phyloP scores from a whole-genome alignment of 2,329 filamentous ascomycete species.

The Cercospora sesami region DNA sequence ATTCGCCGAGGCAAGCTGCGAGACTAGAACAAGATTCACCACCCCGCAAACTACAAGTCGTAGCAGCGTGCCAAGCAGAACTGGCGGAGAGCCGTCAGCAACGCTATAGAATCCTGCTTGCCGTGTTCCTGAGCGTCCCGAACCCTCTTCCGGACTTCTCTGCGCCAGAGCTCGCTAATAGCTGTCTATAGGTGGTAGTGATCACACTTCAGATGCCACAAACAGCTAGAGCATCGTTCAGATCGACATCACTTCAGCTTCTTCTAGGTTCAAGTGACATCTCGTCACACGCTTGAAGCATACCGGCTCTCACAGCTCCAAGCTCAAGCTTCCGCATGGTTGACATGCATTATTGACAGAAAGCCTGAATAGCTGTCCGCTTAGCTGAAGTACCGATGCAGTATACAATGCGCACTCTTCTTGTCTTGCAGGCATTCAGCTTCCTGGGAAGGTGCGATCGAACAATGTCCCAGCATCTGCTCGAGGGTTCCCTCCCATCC shows the following conservation, averaged over 20 bases:
- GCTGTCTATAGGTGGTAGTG: not conserved
- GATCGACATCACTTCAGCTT: not conserved
- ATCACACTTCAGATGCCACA: not conserved
- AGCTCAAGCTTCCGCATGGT: not conserved
- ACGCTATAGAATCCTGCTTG: conserved; percentile 3
- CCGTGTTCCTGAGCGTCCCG: conserved; percentile 8
- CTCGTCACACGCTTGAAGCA: not conserved
- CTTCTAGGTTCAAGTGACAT: not conserved
- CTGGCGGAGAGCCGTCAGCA: not conserved
- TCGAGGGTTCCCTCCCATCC: not conserved
- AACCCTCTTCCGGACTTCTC: not conserved
- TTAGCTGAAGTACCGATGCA: not conserved
- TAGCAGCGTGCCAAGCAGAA: not conserved
- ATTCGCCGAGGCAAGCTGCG: not conserved
- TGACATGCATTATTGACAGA: not conserved
- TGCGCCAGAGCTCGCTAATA: not conserved
- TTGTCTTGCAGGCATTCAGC: not conserved
- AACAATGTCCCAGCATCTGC: not conserved
- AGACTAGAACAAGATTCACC: not conserved
- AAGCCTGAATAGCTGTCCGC: not conserved
- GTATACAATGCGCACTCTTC: not conserved
- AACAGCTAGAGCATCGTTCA: not conserved
- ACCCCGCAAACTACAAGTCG: conserved; percentile 3
- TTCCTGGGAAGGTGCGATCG: not conserved
- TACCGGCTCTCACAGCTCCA: not conserved